Conservation (phyloP, 140 eudicot species). For the Oenanthe javanica region DNA sequence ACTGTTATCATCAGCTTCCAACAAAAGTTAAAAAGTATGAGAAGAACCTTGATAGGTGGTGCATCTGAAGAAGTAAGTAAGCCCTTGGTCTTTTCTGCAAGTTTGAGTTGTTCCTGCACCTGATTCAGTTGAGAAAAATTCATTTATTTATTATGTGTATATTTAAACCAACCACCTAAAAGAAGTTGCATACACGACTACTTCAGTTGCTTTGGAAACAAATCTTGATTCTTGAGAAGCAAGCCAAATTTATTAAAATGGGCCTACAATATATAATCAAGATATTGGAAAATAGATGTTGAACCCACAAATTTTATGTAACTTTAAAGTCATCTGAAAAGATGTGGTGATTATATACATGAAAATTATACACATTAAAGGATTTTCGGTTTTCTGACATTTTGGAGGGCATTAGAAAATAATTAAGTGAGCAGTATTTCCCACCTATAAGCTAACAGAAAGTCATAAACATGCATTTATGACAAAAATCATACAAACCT, state of each 20-base stretch:
- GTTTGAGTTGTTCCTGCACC: constrained; percentile 33
- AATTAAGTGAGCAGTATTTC: neutral
- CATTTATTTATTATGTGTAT: neutral
- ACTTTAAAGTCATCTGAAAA: neutral
- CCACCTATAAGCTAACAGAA: neutral
- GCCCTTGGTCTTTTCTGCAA: constrained; percentile 41
- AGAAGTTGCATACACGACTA: neutral
- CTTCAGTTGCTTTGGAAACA: neutral
- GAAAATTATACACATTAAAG: neutral
- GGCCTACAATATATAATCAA: neutral
- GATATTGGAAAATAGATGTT: neutral
- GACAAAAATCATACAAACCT: constrained; percentile 23
- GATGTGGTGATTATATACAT: neutral
- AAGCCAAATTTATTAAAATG: neutral
- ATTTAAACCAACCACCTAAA: neutral
- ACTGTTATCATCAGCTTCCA: neutral
- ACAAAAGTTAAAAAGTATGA: neutral
- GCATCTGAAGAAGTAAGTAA: constrained; percentile 30
- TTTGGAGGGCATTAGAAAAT: too few relatives aligned
- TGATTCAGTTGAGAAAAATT: neutral
- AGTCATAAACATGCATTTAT: neutral
- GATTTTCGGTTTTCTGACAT: neutral
- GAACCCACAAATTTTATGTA: neutral
- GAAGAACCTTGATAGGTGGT: constrained; percentile 32
- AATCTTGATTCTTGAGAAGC: neutral